phyloP scores from a whole-genome alignment of 768 basidiomycete genomes.

The Gelatoporia subvermispora region DNA sequence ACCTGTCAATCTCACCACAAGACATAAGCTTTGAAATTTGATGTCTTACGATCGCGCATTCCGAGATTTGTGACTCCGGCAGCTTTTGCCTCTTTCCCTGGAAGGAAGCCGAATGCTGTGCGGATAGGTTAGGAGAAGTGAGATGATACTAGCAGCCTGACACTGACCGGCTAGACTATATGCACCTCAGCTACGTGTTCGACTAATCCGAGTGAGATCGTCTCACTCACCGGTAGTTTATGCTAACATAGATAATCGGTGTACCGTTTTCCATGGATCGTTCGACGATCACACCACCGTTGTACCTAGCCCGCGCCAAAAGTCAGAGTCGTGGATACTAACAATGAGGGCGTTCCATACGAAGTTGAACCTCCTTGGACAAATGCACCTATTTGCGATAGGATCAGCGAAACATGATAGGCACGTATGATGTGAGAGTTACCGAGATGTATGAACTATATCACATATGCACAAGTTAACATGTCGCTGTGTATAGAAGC shows the following conservation, averaged over 20 bases:
- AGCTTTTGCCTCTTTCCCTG: slow-evolving; percentile 31
- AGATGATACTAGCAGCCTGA: slow-evolving; percentile 28
- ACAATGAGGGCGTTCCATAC: too few relatives aligned
- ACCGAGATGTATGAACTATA: too few relatives aligned
- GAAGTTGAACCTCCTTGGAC: too few relatives aligned
- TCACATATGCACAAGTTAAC: too few relatives aligned
- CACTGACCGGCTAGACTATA: slow-evolving; percentile 41
- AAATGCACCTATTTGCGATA: too few relatives aligned
- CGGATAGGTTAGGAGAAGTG: background rate
- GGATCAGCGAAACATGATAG: too few relatives aligned
- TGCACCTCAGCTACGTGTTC: background rate
- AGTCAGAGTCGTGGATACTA: background rate
- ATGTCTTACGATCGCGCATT: slow-evolving; percentile 38
- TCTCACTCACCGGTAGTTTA: slow-evolving; percentile 35
- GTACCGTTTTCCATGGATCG: slow-evolving; percentile 36
- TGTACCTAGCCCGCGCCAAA: slow-evolving; percentile 7
- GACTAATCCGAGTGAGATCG: background rate
- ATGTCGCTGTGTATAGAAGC: too few relatives aligned
- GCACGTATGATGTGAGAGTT: too few relatives aligned
- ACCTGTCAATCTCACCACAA: too few relatives aligned
- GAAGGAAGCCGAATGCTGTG: slow-evolving; percentile 35
- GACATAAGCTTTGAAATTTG: slow-evolving; percentile 1
- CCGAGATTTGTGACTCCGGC: slow-evolving; percentile 41
- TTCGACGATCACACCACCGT: background rate
- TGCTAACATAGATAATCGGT: slow-evolving; percentile 47